A percentile compares a stretch with the other conserved stretches of the same genome.
Evolutionary conservation across 148 eudicot species (phyloP).

Genomic region (Selenicereus undatus): DNA sequence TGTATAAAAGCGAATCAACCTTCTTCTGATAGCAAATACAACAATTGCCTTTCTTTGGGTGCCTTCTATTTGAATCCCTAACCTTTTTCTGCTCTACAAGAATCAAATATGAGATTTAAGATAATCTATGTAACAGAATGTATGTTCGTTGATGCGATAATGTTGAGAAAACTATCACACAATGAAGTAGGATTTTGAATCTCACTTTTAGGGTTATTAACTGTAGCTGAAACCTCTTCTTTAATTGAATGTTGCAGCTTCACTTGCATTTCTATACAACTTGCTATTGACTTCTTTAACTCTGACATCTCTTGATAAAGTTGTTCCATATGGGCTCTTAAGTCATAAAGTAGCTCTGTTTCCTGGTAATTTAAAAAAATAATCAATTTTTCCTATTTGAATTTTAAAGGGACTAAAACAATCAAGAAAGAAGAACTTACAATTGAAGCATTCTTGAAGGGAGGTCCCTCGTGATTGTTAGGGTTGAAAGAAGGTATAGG

Average conservation of each 20-base stretch:
- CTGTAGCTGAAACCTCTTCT: conserved; percentile 32
- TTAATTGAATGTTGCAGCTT: conserved; percentile 37
- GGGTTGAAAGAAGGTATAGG: conserved; percentile 26
- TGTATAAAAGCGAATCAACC: conserved; percentile 71
- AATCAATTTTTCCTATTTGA: not conserved
- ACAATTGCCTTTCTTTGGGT: conserved; percentile 42
- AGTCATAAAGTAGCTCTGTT: conserved; percentile 60
- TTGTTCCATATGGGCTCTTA: conserved; percentile 65
- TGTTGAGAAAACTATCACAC: not conserved
- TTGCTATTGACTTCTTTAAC: conserved; percentile 51
- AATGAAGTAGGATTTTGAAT: not conserved
- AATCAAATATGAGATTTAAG: not conserved
- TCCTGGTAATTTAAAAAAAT: conserved; percentile 37
- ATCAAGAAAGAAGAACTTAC: conserved; percentile 30
- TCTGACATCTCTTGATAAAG: conserved; percentile 63
- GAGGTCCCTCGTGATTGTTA: conserved; percentile 23
- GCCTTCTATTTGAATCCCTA: conserved; percentile 17
- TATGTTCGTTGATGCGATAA: no score
- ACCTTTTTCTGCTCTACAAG: conserved; percentile 31
- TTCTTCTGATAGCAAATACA: conserved; percentile 55
- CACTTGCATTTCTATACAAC: conserved; percentile 61
- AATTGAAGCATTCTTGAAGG: conserved; percentile 34
- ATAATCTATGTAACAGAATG: not conserved
- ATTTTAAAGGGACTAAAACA: not conserved
- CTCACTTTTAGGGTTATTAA: conserved; percentile 36